phyloP scores from a whole-genome alignment of 495 filamentous ascomycete species.

The Lasiosphaeria ovina region DNA sequence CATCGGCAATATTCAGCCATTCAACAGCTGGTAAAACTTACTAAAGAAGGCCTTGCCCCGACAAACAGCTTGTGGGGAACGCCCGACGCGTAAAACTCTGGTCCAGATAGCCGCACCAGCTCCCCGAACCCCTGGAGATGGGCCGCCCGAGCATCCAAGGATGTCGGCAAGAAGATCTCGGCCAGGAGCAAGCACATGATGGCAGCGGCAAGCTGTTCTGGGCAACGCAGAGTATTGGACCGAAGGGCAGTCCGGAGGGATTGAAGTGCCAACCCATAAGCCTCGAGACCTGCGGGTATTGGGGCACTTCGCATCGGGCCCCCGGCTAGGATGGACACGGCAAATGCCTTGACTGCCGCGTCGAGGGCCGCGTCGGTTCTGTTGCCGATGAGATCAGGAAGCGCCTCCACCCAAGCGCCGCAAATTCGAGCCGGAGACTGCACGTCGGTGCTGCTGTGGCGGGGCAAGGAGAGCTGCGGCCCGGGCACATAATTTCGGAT shows the following conservation, averaged over 20 bases:
- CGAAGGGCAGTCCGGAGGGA: constrained; percentile 26
- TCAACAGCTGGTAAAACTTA: constrained; percentile 10
- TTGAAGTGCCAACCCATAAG: constrained; percentile 29
- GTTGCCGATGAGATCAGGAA: constrained; percentile 26
- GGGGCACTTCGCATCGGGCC: constrained; percentile 9
- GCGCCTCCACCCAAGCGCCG: constrained; percentile 40
- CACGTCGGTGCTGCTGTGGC: not conserved
- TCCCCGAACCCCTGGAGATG: constrained; percentile 33
- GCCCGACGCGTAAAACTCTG: constrained; percentile 25
- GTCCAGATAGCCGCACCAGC: constrained; percentile 29
- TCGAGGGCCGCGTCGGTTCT: constrained; percentile 17
- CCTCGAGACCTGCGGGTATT: constrained; percentile 18
- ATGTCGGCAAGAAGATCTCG: constrained; percentile 33
- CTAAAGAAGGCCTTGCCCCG: constrained; percentile 36
- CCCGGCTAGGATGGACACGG: constrained; percentile 24
- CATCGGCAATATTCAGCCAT: constrained; percentile 9
- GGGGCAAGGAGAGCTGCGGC: not conserved
- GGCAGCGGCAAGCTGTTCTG: constrained; percentile 26
- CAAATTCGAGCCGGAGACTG: constrained; percentile 32
- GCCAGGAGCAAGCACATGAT: constrained; percentile 40
- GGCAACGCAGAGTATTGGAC: constrained; percentile 10
- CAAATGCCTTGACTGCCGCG: constrained; percentile 33
- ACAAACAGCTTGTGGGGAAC: constrained; percentile 36
- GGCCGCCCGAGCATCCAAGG: constrained; percentile 21
- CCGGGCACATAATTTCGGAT: constrained; percentile 20